phyloP scores from a whole-genome alignment of 2,329 filamentous ascomycete species.

The Stagonosporopsis tanaceti region DNA sequence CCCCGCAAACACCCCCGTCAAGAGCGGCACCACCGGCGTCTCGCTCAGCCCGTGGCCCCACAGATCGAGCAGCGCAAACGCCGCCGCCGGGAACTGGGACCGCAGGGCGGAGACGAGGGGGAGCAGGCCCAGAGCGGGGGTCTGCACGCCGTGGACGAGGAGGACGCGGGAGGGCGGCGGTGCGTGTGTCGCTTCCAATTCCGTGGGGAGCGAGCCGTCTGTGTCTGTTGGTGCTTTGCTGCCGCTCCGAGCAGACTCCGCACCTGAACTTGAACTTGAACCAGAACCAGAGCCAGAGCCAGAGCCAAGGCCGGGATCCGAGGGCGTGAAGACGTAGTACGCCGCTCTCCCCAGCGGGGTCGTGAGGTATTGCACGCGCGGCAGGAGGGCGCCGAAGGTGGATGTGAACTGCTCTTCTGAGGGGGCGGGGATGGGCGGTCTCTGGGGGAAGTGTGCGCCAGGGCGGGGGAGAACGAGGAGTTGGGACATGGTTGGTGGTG shows the following conservation, averaged over 20 bases:
- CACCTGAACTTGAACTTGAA: too few species aligned
- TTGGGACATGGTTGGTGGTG: neutral
- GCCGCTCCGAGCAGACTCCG: too few species aligned
- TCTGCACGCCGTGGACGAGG: conserved; percentile 62
- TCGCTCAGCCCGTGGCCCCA: conserved; percentile 64
- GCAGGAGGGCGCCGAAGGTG: conserved; percentile 52
- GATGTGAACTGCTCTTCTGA: conserved; percentile 48
- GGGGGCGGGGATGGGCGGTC: conserved; percentile 43
- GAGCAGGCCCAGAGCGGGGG: conserved; percentile 58
- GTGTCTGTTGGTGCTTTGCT: too few species aligned
- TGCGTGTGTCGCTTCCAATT: neutral
- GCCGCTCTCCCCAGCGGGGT: conserved; percentile 49
- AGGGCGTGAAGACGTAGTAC: conserved; percentile 48
- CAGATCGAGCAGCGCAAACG: conserved; percentile 58
- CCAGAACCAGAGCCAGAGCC: too few species aligned
- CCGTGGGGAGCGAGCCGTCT: too few species aligned
- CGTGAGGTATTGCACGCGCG: conserved; percentile 47
- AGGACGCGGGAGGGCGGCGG: conserved; percentile 44
- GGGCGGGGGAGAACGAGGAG: conserved; percentile 38
- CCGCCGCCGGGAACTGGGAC: conserved; percentile 45
- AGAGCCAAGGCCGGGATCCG: neutral
- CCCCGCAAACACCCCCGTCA: conserved; percentile 53
- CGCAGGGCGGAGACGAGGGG: conserved; percentile 53
- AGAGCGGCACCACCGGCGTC: conserved; percentile 56
- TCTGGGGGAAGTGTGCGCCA: conserved; percentile 9